Conservation (phyloP, 306 rosid genomes). For the Comarum palustre region DNA sequence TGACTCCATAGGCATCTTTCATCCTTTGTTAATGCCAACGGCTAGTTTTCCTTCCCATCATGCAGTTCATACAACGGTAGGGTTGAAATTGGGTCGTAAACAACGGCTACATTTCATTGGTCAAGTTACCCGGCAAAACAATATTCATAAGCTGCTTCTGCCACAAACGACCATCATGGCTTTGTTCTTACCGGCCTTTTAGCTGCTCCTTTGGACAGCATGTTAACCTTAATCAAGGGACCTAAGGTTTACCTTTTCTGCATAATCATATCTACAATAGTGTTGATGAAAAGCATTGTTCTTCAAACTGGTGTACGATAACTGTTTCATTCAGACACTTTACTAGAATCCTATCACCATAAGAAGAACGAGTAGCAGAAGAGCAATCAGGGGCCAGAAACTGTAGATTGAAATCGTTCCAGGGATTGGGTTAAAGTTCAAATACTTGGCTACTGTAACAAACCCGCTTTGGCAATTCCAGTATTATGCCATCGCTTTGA, state of each 20-base stretch:
- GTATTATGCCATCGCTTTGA: too few species aligned
- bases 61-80: conserved; percentile 42
- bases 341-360: background rate
- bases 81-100: conserved; percentile 34
- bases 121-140: conserved; percentile 2
- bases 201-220: background rate
- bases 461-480: background rate
- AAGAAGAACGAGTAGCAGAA: background rate
- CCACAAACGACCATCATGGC: background rate
- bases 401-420: background rate
- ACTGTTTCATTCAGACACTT: background rate
- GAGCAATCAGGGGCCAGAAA: background rate
- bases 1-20: conserved; percentile 4
- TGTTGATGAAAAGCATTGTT: background rate
- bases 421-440: background rate
- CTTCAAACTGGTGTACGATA: background rate
- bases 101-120: conserved; percentile 61
- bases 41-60: conserved; percentile 51
- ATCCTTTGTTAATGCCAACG: conserved; percentile 48
- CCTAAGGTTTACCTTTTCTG: background rate
- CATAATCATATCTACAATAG: background rate
- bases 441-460: background rate
- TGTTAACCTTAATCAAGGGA: background rate
- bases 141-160: background rate
- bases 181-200: background rate